Evolutionary conservation across 805 yeast species (phyloP).

Genomic region (Yarrowia sp.): DNA sequence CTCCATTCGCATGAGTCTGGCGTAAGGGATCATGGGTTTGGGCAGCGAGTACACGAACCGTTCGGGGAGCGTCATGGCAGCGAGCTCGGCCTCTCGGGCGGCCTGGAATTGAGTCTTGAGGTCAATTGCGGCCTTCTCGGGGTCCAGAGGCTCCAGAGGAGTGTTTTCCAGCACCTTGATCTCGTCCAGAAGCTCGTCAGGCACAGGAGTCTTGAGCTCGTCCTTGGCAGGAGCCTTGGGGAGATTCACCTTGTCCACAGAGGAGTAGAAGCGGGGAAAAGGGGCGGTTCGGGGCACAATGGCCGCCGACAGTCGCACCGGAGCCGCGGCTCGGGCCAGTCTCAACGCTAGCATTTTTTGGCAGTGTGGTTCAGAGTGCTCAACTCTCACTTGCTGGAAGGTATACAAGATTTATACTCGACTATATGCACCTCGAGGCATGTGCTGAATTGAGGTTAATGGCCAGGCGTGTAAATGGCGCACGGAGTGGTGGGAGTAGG

Average conservation of each 20-base stretch:
- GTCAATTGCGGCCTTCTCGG: neutral
- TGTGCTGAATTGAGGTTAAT: constrained; percentile 26
- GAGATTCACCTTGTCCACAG: constrained; percentile 7
- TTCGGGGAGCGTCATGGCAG: constrained; percentile 46
- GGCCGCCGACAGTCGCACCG: no score
- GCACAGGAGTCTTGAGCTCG: constrained; percentile 1
- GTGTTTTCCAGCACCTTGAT: constrained; percentile 24
- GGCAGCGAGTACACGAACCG: constrained; percentile 60
- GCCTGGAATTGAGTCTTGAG: constrained; percentile 26
- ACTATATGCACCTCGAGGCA: constrained; percentile 25
- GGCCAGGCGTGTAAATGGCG: neutral
- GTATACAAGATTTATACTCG: no score
- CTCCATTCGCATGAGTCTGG: constrained; percentile 88
- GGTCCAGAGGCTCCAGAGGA: neutral
- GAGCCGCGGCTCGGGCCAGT: constrained; percentile 5
- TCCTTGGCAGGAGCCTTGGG: constrained; percentile 8
- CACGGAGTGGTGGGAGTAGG: neutral
- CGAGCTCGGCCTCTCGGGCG: constrained; percentile 20
- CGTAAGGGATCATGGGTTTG: constrained; percentile 79
- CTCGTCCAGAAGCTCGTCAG: constrained; percentile 4
- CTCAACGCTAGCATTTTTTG: constrained; percentile 18
- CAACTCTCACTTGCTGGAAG: no score
- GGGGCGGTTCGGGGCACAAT: no score
- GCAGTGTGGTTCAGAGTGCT: no score
- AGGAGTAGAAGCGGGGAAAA: neutral